Evolutionary conservation across 805 yeast genomes (phyloP).

Genomic region (Scheffersomyces stipitis): DNA sequence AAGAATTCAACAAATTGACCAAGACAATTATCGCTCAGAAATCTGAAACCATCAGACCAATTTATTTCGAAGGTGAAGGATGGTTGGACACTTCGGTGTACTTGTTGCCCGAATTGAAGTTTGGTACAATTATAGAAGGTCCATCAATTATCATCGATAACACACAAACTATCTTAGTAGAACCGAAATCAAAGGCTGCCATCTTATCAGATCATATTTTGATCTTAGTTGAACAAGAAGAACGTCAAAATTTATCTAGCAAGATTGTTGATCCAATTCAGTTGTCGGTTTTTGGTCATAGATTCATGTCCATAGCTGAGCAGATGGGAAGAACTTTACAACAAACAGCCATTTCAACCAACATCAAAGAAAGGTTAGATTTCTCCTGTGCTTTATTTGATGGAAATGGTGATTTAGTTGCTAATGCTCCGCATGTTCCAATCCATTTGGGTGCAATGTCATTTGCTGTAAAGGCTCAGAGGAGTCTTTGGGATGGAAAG

Average conservation of each 20-base stretch:
- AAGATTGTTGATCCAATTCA: conserved; percentile 36
- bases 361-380: conserved; percentile 45
- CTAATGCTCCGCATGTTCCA: conserved; percentile 48
- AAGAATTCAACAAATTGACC: conserved; percentile 10
- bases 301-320: conserved; percentile 65
- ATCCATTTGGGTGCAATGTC: conserved; percentile 50
- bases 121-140: conserved; percentile 22
- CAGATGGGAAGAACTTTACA: conserved; percentile 48
- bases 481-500: conserved; percentile 39
- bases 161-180: conserved; percentile 29
- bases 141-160: conserved; percentile 38
- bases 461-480: conserved; percentile 45
- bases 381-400: conserved; percentile 48
- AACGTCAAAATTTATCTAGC: conserved; percentile 20
- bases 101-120: conserved; percentile 19
- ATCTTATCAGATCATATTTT: conserved; percentile 27
- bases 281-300: conserved; percentile 40
- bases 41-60: conserved; percentile 13
- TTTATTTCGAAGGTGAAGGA: conserved; percentile 54
- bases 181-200: conserved; percentile 31
- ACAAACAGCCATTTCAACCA: conserved; percentile 46
- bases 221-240: conserved; percentile 18
- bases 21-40: neutral
- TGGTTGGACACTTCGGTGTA: conserved; percentile 41
- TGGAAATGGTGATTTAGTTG: conserved; percentile 41